Percentiles rank a stretch among this genome's conserved stretches.
Conservation (phyloP, 768 basidiomycete genomes). For the Rhizopogon vesiculosus region DNA sequence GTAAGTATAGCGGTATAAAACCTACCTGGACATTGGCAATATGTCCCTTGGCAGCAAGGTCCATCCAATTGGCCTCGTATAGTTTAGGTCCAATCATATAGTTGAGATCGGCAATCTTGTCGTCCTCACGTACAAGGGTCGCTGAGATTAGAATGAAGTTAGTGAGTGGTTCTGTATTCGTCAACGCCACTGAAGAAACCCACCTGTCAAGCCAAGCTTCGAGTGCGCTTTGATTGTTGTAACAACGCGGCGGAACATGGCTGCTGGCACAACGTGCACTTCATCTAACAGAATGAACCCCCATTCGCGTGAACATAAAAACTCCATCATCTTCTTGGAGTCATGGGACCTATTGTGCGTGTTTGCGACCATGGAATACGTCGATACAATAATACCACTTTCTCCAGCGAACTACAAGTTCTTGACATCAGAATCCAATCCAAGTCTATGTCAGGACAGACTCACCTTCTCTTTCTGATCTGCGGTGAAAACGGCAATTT, state of each 20-base stretch:
- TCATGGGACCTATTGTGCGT: slow-evolving; percentile 98
- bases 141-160: slow-evolving; percentile 43
- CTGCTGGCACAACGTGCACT: slow-evolving; percentile 98
- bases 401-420: slow-evolving; percentile 82
- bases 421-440: background rate
- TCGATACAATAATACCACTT: slow-evolving; percentile 97
- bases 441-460: background rate
- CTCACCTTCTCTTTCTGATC: slow-evolving; percentile 94
- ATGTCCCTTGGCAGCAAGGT: slow-evolving; percentile 97
- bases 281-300: slow-evolving; percentile 97
- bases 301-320: slow-evolving; percentile 97
- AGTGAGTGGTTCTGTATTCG: background rate
- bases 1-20: slow-evolving; percentile 1
- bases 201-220: slow-evolving; percentile 94
- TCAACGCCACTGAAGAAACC: slow-evolving; percentile 14
- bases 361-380: slow-evolving; percentile 99
- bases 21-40: slow-evolving; percentile 99
- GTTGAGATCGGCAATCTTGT: slow-evolving; percentile 97
- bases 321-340: slow-evolving; percentile 99
- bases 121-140: slow-evolving; percentile 97
- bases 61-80: slow-evolving; percentile 99
- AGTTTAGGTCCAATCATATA: slow-evolving; percentile 99
- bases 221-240: slow-evolving; percentile 99
- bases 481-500: slow-evolving; percentile 96
- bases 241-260: slow-evolving; percentile 97